These are phyloP conservation scores for Abelmoschus esculentus DNA, from an alignment of 345 rosid species.

Conservation along the genomic window DNA sequence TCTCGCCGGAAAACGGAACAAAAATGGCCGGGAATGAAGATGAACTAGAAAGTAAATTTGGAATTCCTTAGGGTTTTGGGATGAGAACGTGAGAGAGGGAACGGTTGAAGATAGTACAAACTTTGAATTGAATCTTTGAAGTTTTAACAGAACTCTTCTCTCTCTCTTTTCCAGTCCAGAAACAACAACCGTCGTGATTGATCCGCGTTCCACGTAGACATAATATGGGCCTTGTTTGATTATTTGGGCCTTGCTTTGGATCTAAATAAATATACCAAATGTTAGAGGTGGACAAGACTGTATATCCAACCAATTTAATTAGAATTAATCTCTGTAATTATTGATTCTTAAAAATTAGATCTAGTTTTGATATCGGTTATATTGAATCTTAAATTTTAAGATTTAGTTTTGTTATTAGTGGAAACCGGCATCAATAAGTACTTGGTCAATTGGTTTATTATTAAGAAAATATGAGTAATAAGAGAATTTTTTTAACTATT, in stretches of 20 bases:
- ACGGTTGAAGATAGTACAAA: slow-evolving; percentile 4
- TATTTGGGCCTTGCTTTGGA: neutral
- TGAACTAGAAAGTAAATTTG: too few species aligned
- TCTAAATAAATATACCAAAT: neutral
- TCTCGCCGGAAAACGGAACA: neutral
- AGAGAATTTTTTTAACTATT: too few species aligned
- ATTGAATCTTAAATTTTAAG: too few species aligned
- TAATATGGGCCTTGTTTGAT: neutral
- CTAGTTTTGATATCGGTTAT: too few species aligned
- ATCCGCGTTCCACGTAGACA: neutral
- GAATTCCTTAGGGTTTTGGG: neutral
- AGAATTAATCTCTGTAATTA: too few species aligned
- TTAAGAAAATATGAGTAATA: too few species aligned
- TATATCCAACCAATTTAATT: too few species aligned
- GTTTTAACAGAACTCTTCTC: neutral
- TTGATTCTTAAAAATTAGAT: too few species aligned
- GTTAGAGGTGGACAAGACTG: too few species aligned
- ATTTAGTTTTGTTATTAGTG: too few species aligned
- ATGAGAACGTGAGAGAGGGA: neutral
- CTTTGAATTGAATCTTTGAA: neutral
- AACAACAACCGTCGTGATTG: neutral
- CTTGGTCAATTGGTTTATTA: too few species aligned
- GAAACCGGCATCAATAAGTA: too few species aligned
- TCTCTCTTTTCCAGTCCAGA: neutral
- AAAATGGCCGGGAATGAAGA: neutral